phyloP scores from a whole-genome alignment of 768 basidiomycete species.

The Chalciporus sphaerocephalus region DNA sequence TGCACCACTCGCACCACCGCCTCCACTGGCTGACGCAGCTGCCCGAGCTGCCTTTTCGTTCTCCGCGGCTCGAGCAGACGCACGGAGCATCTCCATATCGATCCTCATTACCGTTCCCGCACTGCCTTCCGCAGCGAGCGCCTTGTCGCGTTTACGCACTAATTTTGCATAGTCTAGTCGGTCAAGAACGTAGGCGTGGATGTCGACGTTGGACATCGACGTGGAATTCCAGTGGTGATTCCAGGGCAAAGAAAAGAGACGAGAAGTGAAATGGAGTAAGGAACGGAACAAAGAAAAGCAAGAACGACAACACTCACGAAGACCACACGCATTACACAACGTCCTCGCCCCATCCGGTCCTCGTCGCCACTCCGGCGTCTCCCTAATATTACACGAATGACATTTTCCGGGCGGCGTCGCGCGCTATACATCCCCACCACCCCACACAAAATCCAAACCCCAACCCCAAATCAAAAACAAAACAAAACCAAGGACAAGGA shows the following conservation, averaged over 20 bases:
- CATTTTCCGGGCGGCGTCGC: constrained; percentile 84
- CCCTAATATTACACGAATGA: constrained; percentile 81
- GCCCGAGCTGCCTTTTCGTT: constrained; percentile 27
- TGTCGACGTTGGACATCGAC: too few relatives aligned
- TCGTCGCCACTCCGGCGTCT: constrained; percentile 85
- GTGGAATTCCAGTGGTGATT: too few relatives aligned
- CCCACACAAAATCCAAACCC: too few relatives aligned
- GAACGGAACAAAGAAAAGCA: not conserved
- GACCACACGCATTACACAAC: constrained; percentile 79
- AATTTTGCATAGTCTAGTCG: constrained; percentile 88
- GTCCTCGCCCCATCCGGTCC: constrained; percentile 83
- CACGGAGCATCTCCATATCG: constrained; percentile 72
- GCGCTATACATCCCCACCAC: too few relatives aligned
- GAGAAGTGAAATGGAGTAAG: too few relatives aligned
- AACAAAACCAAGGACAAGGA: too few relatives aligned
- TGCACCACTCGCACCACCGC: not conserved
- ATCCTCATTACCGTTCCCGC: constrained; percentile 44
- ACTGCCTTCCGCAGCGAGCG: constrained; percentile 50
- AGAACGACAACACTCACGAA: constrained; percentile 45
- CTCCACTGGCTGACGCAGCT: constrained; percentile 30
- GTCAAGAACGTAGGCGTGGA: too few relatives aligned
- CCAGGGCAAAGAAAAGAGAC: too few relatives aligned
- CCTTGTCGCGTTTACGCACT: constrained; percentile 74
- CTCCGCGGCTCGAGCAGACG: constrained; percentile 61
- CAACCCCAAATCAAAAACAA: too few relatives aligned